These are phyloP conservation scores for Mollisiaceae sp. DNA, from an alignment of 2,329 filamentous ascomycete species.

Conservation along the genomic window DNA sequence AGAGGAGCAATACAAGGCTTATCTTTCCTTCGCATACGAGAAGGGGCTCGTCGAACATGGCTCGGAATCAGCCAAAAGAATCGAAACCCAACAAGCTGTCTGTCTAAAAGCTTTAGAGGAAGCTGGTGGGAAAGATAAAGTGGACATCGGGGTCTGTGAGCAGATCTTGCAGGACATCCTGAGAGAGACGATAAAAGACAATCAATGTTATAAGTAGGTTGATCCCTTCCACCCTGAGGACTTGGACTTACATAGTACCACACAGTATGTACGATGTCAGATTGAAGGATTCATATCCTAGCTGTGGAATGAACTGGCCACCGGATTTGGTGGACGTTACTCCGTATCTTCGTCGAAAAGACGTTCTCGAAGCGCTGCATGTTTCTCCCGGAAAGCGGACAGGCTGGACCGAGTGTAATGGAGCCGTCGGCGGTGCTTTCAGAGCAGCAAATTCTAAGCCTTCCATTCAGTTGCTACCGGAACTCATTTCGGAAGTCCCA, in stretches of 20 bases:
- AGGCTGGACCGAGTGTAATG: conserved; percentile 91
- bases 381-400: conserved; percentile 80
- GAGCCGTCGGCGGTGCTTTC: conserved; percentile 77
- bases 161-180: conserved; percentile 76
- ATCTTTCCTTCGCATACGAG: conserved; percentile 81
- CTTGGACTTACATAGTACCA: not conserved
- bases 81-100: conserved; percentile 71
- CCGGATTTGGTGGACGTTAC: conserved; percentile 79
- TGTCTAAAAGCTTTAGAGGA: conserved; percentile 69
- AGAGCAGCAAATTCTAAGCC: conserved; percentile 72
- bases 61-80: conserved; percentile 63
- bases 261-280: conserved; percentile 88
- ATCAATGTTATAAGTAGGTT: conserved; percentile 69
- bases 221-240: not conserved
- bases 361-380: conserved; percentile 81
- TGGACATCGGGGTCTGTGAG: conserved; percentile 78
- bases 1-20: conserved; percentile 85
- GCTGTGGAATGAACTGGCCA: conserved; percentile 98
- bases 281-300: conserved; percentile 76
- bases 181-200: conserved; percentile 56
- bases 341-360: conserved; percentile 82
- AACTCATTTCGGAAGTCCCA: conserved; percentile 75
- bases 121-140: conserved; percentile 60
- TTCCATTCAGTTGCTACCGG: conserved; percentile 75
- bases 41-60: conserved; percentile 73